A percentile compares a stretch with the other conserved stretches of the same genome.
Evolutionary conservation across 1,139 yeast genomes (phyloP).

Genomic region (Hansenula lynferdii): DNA sequence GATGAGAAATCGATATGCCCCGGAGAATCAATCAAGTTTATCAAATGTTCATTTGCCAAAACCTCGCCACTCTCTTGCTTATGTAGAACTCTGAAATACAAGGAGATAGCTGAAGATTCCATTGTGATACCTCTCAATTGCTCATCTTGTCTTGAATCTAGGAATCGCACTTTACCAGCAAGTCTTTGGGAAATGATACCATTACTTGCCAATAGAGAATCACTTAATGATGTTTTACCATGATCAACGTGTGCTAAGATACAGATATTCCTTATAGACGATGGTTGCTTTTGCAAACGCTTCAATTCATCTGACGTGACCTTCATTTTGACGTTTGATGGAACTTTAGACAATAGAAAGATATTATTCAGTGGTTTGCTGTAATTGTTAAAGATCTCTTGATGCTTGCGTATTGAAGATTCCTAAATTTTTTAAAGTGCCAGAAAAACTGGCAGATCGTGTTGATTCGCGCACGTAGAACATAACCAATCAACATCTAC

Average conservation of each 20-base stretch:
- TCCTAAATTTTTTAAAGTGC: too few species aligned
- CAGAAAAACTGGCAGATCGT: too few species aligned
- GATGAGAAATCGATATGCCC: slow-evolving; percentile 97
- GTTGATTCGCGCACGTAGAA: too few species aligned
- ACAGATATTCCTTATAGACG: slow-evolving; percentile 80
- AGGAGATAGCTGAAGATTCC: slow-evolving; percentile 92
- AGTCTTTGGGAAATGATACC: slow-evolving; percentile 92
- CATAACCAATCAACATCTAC: too few species aligned
- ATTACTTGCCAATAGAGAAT: slow-evolving; percentile 87
- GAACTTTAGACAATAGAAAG: too few species aligned
- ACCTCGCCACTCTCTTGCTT: slow-evolving; percentile 37
- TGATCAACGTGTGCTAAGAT: slow-evolving; percentile 98
- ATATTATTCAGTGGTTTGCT: too few species aligned
- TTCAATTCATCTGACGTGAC: slow-evolving; percentile 59
- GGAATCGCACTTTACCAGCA: slow-evolving; percentile 92
- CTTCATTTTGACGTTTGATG: slow-evolving; percentile 21
- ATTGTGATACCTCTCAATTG: slow-evolving; percentile 95
- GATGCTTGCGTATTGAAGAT: too few species aligned
- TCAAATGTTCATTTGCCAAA: slow-evolving; percentile 67
- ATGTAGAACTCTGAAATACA: slow-evolving; percentile 67
- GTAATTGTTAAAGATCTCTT: too few species aligned
- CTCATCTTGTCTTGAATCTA: slow-evolving; percentile 95
- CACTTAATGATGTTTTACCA: slow-evolving; percentile 94
- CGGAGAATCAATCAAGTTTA: slow-evolving; percentile 94
- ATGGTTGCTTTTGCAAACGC: slow-evolving; percentile 64